Conservation (phyloP, 2,329 filamentous ascomycete species). For the Fusarium verrucosum region DNA sequence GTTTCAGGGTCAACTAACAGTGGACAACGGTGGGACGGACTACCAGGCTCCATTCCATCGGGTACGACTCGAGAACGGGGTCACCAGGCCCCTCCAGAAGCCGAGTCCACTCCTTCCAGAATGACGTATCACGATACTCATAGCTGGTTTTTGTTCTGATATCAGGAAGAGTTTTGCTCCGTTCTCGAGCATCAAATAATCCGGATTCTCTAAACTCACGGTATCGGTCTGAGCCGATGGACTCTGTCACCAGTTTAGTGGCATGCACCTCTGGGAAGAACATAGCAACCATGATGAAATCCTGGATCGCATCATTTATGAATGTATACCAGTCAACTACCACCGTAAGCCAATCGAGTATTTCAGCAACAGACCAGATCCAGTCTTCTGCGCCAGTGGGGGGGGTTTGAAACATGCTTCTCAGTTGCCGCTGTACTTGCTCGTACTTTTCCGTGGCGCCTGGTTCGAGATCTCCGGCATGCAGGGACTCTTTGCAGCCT, state of each 20-base stretch:
- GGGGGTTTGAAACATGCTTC: slow-evolving; percentile 17
- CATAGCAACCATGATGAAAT: slow-evolving; percentile 43
- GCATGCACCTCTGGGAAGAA: slow-evolving; percentile 38
- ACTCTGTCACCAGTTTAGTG: slow-evolving; percentile 24
- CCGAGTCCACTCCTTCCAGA: slow-evolving; percentile 43
- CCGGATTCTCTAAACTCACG: slow-evolving; percentile 26
- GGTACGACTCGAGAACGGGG: no score
- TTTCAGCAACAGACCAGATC: slow-evolving; percentile 38
- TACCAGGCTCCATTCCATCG: slow-evolving; percentile 43
- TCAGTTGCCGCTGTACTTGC: slow-evolving; percentile 32
- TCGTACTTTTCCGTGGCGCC: slow-evolving; percentile 31
- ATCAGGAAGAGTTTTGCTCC: slow-evolving; percentile 36
- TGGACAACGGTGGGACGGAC: slow-evolving; percentile 42
- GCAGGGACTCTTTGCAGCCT: slow-evolving; percentile 44
- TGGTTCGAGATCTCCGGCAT: slow-evolving; percentile 43
- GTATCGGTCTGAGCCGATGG: slow-evolving; percentile 28
- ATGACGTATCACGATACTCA: slow-evolving; percentile 32
- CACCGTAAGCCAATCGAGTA: slow-evolving; percentile 43
- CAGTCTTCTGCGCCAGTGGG: slow-evolving; percentile 34
- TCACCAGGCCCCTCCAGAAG: no score
- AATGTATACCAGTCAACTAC: no score
- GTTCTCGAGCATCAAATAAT: slow-evolving; percentile 37
- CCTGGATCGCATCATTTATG: no score
- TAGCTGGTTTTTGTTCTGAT: slow-evolving; percentile 38
- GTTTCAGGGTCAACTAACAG: slow-evolving; percentile 1